Evolutionary conservation across 1,139 yeast species (phyloP), one percentile per base, ranked within the genome.

Genomic region (Kodamaea ohmeri): DNA sequence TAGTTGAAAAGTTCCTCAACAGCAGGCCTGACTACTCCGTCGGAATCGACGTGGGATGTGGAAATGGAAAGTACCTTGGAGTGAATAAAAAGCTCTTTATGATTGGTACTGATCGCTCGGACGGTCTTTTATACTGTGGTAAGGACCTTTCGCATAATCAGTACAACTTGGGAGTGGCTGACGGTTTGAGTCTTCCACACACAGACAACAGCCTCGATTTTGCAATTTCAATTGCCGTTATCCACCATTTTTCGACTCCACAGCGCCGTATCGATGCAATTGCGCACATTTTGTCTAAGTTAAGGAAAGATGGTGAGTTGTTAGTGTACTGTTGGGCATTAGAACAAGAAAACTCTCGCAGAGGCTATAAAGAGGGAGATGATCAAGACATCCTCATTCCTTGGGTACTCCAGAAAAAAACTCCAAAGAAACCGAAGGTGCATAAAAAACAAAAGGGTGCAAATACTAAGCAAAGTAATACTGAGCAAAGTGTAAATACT

Each of bases 321-420:
- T 65, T 94, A 47, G 73, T 92, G 11, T 90, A 90, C 55, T 95
- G 95, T 40, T 92, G 98, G 98, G 98, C 98, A 0, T 63, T 92
- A 38, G 98, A 94, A 50, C 98, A 92, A 58, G 86, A 82, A 45
- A 75, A 70, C 25, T 85, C 96, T 0, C 69, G 96, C 42, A 69
- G 97, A 48, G 97, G 97, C 0, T 90, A 87, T 62, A 81, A 83
- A 49, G 88, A 79, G 45, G 95, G 94, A 3, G 90, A 84, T 76
- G 89, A 86, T 37, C 98, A 88, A 57, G 98, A 92, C 55, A 83
- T 92, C 2, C 65, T 94, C 53, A 96, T 92, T 13, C 98, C 98
- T 1, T 92, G 98, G 98, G 96, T 89, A 1, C 60, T 81, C 27
- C 78, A 59, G 29, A 41, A 36, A 20, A 38, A 38, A 29, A 20